A percentile compares a stretch with the other conserved stretches of the same genome.
Conservation (phyloP, 208 protist genomes). For the Leishmania braziliensis region DNA sequence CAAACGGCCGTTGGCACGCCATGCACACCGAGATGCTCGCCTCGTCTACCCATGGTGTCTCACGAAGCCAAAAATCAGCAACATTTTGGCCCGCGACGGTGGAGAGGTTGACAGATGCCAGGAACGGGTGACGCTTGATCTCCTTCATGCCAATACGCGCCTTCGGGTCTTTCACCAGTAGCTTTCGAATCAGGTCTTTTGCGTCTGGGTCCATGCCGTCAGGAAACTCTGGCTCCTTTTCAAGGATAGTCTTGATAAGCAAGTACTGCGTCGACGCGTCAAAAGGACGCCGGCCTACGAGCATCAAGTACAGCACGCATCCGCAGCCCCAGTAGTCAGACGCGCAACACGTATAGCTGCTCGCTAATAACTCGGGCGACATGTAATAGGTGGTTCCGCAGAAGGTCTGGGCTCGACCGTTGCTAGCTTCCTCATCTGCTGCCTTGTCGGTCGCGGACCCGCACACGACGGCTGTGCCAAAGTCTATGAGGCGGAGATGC, state of each 20-base stretch:
- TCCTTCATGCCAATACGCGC: constrained; percentile 66
- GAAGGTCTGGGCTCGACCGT: constrained; percentile 83
- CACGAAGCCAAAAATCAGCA: constrained; percentile 60
- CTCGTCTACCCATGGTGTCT: constrained; percentile 86
- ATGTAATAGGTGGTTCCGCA: constrained; percentile 94
- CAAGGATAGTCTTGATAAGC: constrained; percentile 88
- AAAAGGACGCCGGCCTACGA: constrained; percentile 87
- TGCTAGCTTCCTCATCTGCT: constrained; percentile 53
- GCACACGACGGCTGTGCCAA: constrained; percentile 92
- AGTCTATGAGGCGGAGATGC: constrained; percentile 96
- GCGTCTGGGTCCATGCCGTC: constrained; percentile 70
- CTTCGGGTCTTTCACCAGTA: constrained; percentile 75
- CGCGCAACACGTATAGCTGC: constrained; percentile 92
- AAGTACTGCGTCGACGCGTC: constrained; percentile 86
- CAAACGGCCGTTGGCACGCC: constrained; percentile 67
- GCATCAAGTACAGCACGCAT: constrained; percentile 93
- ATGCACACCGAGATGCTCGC: constrained; percentile 58
- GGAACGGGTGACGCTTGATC: constrained; percentile 81
- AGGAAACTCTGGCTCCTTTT: constrained; percentile 79
- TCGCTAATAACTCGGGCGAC: constrained; percentile 92
- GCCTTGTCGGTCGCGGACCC: constrained; percentile 70
- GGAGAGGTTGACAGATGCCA: constrained; percentile 66
- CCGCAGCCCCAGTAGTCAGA: constrained; percentile 95
- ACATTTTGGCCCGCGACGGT: constrained; percentile 45
- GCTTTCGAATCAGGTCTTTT: constrained; percentile 74